Evolutionary conservation across 1,139 yeast genomes (phyloP).

Genomic region (Kurtzmaniella quercitrusa): DNA sequence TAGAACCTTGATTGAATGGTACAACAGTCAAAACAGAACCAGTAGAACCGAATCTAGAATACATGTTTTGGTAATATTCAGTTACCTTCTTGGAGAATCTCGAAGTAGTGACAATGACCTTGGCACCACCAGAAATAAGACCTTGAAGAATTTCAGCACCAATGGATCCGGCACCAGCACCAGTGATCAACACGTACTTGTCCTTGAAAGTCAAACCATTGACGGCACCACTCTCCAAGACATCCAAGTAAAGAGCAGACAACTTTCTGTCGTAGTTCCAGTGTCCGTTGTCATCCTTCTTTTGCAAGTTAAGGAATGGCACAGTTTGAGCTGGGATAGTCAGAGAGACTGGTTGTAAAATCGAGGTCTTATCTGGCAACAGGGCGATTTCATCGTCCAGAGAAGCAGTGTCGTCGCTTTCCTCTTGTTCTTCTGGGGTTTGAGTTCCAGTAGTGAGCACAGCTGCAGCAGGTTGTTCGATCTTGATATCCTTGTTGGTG

Average conservation of each 20-base stretch:
- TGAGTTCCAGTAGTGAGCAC: conserved; percentile 38
- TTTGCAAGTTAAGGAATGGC: conserved; percentile 92
- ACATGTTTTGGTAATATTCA: conserved; percentile 90
- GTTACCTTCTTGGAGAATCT: conserved; percentile 85
- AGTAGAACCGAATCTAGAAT: conserved; percentile 86
- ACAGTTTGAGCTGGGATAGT: conserved; percentile 78
- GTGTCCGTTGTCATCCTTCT: conserved; percentile 61
- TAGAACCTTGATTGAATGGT: conserved; percentile 97
- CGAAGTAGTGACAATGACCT: conserved; percentile 92
- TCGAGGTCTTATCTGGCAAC: conserved; percentile 67
- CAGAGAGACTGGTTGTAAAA: conserved; percentile 69
- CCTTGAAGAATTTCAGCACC: conserved; percentile 98
- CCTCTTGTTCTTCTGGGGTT: conserved; percentile 46
- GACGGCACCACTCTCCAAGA: conserved; percentile 88
- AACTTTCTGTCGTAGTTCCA: conserved; percentile 84
- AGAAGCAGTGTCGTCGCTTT: conserved; percentile 42
- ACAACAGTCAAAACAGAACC: conserved; percentile 93
- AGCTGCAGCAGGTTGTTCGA: conserved; percentile 41
- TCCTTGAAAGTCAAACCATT: conserved; percentile 88
- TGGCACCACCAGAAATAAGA: conserved; percentile 95
- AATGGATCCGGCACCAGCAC: conserved; percentile 98
- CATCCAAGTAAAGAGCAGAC: conserved; percentile 79
- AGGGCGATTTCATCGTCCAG: conserved; percentile 79
- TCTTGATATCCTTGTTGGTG: conserved; percentile 61
- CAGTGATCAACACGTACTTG: conserved; percentile 88